Percentiles rank a stretch among this genome's conserved stretches.
These are phyloP conservation scores for Colletotrichum cordylinicola DNA, from an alignment of 2,329 filamentous ascomycete genomes.

Conservation along the genomic window DNA sequence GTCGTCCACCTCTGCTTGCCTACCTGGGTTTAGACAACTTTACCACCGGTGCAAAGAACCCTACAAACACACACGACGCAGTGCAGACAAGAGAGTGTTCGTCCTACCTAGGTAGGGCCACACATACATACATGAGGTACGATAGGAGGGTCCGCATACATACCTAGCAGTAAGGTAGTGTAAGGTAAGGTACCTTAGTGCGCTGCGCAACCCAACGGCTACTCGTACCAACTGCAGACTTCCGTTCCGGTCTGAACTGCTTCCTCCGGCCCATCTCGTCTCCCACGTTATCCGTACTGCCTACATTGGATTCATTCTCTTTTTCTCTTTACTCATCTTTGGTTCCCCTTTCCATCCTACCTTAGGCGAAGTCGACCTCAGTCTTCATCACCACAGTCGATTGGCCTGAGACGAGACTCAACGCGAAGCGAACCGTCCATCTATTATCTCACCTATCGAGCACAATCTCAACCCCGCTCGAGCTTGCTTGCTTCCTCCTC, in stretches of 20 bases:
- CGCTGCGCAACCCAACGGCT: not conserved
- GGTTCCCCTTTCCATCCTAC: not conserved
- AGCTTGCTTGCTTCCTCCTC: slow-evolving; percentile 13
- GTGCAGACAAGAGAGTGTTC: not conserved
- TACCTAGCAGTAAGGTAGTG: not conserved
- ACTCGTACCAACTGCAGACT: not conserved
- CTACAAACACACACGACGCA: too few relatives aligned
- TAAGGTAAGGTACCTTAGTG: not conserved
- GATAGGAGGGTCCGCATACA: not conserved
- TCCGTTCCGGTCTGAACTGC: not conserved
- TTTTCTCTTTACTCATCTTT: slow-evolving; percentile 9
- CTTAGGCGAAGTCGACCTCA: not conserved
- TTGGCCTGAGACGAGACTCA: not conserved
- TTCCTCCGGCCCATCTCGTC: not conserved
- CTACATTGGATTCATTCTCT: not conserved
- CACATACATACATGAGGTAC: not conserved
- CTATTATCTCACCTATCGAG: not conserved
- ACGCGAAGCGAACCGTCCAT: not conserved
- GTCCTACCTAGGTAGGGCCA: not conserved
- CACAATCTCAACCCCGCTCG: slow-evolving; percentile 15
- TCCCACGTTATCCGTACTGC: not conserved
- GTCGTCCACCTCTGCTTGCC: not conserved
- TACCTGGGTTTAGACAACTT: not conserved
- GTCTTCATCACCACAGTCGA: not conserved
- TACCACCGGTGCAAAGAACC: not conserved